Evolutionary conservation across 768 basidiomycete genomes (phyloP), one percentile per base, ranked within the genome.

Genomic region (Russula vinacea): DNA sequence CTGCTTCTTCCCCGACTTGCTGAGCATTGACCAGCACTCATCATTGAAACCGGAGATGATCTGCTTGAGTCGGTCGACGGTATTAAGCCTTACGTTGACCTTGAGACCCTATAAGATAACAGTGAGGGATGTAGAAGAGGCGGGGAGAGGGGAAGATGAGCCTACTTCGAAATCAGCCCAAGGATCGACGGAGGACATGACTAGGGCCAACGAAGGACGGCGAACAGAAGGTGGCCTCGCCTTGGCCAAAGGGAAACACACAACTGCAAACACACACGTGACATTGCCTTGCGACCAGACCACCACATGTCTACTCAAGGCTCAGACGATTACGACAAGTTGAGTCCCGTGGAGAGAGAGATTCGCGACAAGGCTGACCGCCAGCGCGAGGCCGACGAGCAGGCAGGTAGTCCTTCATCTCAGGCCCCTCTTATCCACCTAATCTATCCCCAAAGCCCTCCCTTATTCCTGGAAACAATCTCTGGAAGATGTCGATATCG

Each of bases 401-500:
- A 97, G 76, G 90, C 87, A 66, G 87, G 94, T 95, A 77, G 85
- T 69, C 57, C 53, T 44, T 59, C 68, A 63, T 64, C 62, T 63
- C 66, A 64, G 56, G 68, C 68, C 69, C 24, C 58, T 69, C 62
- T 60, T 56, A 70, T 56, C 55, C 56, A 50, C 50, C 61, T 58
- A 60, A 62, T 32, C 45, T 22, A 60, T 66, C 58, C 60, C 70
- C 6, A 22, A 22, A 94, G 92, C 86, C 19, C 79, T 99, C 66
- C 97, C 97, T 6, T 98, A 96, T 75, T 78, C 75, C 60, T 99
- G 97, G 97, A 86, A 77, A 53, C 97, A 99, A 73, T 86, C 94
- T 70, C 81, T 99, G 8, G 85, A 84, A 16, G 94, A 97, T 59
- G 83, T 97, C 24, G 91, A 96, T 66, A 76, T 99, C 58, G 78